Conservation (phyloP, 1,284 basidiomycete species). For the Limonomyces culmigenus region DNA sequence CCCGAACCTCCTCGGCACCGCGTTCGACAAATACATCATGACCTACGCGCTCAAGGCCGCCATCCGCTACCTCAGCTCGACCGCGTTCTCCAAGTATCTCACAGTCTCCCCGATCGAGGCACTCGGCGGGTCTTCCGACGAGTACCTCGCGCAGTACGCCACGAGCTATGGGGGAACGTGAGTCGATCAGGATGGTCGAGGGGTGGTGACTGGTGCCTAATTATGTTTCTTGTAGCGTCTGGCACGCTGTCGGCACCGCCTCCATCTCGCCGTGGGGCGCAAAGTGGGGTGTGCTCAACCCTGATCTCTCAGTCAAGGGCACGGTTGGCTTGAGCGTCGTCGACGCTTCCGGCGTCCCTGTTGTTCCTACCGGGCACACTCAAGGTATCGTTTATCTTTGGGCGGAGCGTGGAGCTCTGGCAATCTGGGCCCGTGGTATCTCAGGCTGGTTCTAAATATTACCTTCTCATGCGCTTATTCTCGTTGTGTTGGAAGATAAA, state of each 20-base stretch:
- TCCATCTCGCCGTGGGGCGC: slow-evolving; percentile 9
- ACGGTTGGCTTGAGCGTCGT: slow-evolving; percentile 11
- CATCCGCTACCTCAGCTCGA: too few species aligned
- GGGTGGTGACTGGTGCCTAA: too few species aligned
- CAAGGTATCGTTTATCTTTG: slow-evolving; percentile 27
- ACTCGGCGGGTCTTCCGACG: too few species aligned
- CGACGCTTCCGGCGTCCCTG: slow-evolving; percentile 12
- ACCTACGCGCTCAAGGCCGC: slow-evolving; percentile 7
- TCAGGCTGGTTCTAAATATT: too few species aligned
- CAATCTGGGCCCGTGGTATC: too few species aligned
- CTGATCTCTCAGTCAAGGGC: slow-evolving; percentile 12
- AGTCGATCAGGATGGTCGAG: too few species aligned
- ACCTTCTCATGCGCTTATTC: too few species aligned
- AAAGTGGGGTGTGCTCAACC: slow-evolving; percentile 10
- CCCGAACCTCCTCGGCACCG: slow-evolving; percentile 12
- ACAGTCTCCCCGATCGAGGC: too few species aligned
- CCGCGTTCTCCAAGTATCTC: too few species aligned
- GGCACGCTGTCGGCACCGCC: slow-evolving; percentile 12
- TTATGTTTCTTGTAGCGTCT: too few species aligned
- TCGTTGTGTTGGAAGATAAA: too few species aligned
- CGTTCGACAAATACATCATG: slow-evolving; percentile 5
- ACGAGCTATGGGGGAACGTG: too few species aligned
- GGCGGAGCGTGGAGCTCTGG: slow-evolving; percentile 10
- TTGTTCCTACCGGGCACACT: slow-evolving; percentile 10
- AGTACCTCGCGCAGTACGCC: slow-evolving; percentile 1